Percentiles rank a stretch among this genome's conserved stretches.
phyloP scores from a whole-genome alignment of 2,329 filamentous ascomycete genomes.

The Alternaria sp. region DNA sequence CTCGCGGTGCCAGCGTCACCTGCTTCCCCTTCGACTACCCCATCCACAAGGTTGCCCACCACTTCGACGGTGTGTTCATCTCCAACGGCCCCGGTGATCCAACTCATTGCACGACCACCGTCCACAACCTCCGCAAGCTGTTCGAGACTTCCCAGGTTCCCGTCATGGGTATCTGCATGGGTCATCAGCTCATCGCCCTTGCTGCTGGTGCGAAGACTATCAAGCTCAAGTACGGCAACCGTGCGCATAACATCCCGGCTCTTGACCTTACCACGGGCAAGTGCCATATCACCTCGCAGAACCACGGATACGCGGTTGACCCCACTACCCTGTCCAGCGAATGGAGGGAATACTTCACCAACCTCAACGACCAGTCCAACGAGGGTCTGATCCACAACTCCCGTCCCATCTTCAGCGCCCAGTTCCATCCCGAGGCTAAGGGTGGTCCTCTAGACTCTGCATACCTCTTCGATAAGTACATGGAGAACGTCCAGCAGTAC shows the following conservation, averaged over 20 bases:
- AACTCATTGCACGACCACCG: slow-evolving; percentile 93
- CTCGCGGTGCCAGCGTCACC: slow-evolving; percentile 89
- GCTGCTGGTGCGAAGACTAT: slow-evolving; percentile 88
- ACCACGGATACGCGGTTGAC: slow-evolving; percentile 97
- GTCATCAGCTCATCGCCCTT: slow-evolving; percentile 93
- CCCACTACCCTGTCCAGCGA: slow-evolving; percentile 80
- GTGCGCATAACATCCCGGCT: slow-evolving; percentile 97
- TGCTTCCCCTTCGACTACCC: slow-evolving; percentile 97
- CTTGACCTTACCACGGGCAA: slow-evolving; percentile 93
- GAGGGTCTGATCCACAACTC: slow-evolving; percentile 97
- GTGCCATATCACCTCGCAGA: slow-evolving; percentile 98
- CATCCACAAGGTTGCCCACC: slow-evolving; percentile 96
- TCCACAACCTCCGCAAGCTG: slow-evolving; percentile 88
- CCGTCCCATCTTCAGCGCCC: slow-evolving; percentile 95
- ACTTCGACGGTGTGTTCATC: slow-evolving; percentile 99
- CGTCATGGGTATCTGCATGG: slow-evolving; percentile 97
- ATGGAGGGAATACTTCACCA: slow-evolving; percentile 98
- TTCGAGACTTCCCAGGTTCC: slow-evolving; percentile 92
- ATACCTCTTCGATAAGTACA: slow-evolving; percentile 96
- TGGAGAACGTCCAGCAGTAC: slow-evolving; percentile 87
- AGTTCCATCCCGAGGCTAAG: slow-evolving; percentile 99
- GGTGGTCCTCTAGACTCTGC: slow-evolving; percentile 94
- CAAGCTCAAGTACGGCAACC: slow-evolving; percentile 99
- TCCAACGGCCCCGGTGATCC: slow-evolving; percentile 98
- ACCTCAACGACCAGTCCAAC: slow-evolving; percentile 96